Conservation (phyloP, 768 basidiomycete species). For the Calvatia gigantea region DNA sequence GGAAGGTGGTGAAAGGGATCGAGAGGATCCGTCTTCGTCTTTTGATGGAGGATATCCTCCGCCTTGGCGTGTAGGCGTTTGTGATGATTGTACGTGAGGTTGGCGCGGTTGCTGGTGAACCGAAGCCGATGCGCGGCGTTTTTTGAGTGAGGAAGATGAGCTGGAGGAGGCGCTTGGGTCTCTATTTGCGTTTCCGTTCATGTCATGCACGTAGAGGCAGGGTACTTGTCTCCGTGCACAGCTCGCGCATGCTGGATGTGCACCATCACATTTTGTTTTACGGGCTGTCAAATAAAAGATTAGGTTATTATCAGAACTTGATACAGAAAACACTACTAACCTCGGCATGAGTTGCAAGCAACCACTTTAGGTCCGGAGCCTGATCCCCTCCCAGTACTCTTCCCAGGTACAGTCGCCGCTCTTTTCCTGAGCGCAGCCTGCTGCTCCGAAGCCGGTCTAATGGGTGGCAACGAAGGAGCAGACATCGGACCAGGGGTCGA, state of each 20-base stretch:
- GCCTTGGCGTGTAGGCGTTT: conserved; percentile 3
- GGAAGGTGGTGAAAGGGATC: conserved; percentile 54
- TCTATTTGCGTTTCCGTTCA: conserved; percentile 24
- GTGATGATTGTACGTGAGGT: neutral
- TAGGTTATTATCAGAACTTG: conserved; percentile 1
- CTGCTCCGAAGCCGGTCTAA: conserved; percentile 64
- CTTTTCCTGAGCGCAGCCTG: conserved; percentile 69
- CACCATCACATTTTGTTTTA: conserved; percentile 87
- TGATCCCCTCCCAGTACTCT: conserved; percentile 46
- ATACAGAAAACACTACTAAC: conserved; percentile 37
- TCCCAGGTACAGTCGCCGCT: conserved; percentile 64
- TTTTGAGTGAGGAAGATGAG: conserved; percentile 30
- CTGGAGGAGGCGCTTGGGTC: neutral
- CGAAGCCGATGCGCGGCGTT: conserved; percentile 54
- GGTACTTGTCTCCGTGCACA: conserved; percentile 72
- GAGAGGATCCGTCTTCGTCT: conserved; percentile 37
- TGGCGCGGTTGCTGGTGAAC: conserved; percentile 2
- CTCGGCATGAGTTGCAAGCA: conserved; percentile 87
- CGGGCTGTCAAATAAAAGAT: conserved; percentile 48
- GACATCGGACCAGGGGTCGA: conserved; percentile 57
- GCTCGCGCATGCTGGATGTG: conserved; percentile 80
- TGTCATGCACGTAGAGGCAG: conserved; percentile 81
- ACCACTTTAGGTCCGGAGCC: conserved; percentile 83
- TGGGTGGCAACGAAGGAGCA: conserved; percentile 58
- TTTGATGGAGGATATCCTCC: conserved; percentile 16